These are phyloP conservation scores for Nephelium lappaceum DNA, from an alignment of 345 rosid species.

Conservation along the genomic window DNA sequence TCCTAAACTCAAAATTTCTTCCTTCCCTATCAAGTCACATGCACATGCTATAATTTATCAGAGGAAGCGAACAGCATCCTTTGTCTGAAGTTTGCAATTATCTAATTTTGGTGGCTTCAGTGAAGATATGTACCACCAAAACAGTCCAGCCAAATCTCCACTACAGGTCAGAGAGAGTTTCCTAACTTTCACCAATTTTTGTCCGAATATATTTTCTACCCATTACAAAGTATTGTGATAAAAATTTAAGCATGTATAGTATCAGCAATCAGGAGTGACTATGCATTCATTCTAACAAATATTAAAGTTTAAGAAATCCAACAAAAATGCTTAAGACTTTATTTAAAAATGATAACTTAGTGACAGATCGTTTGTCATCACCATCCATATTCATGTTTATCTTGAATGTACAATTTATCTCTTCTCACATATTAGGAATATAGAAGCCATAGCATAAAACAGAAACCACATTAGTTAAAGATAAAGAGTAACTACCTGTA, in stretches of 20 bases:
- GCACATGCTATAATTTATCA: background rate
- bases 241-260: no score
- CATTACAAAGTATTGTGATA: no score
- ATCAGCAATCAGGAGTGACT: background rate
- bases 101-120: no score
- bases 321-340: background rate
- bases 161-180: no score
- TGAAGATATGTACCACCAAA: background rate
- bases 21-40: background rate
- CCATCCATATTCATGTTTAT: background rate
- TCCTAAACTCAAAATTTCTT: background rate
- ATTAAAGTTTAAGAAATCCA: background rate
- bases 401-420: background rate
- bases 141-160: background rate
- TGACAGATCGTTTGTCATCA: background rate
- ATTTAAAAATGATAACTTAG: background rate
- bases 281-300: background rate
- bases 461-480: background rate
- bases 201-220: no score
- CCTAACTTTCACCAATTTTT: no score
- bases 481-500: constrained; percentile 36
- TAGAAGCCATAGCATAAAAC: background rate
- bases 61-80: background rate
- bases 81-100: background rate
- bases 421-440: background rate